Evolutionary conservation across 2,329 filamentous ascomycete species (phyloP), one percentile per base, ranked within the genome.

Genomic region (Trichothecium roseum): DNA sequence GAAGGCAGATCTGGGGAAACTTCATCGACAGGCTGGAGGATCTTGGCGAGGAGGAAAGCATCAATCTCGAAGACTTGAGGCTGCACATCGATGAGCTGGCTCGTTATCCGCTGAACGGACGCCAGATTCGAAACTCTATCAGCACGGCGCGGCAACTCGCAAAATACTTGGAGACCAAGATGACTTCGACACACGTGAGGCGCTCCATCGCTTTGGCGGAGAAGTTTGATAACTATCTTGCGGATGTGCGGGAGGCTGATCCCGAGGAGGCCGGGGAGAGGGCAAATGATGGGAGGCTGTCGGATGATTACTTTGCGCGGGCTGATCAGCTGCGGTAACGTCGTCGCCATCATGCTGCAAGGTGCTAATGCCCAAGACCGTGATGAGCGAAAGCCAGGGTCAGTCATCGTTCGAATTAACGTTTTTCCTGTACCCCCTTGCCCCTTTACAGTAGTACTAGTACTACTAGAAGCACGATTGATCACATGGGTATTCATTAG

Each of bases 121-220:
- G 59, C 3, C 55, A 66, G 46, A 64, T 66, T 15, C 53, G 62
- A 17, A 66, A 65, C 35, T 41, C 42, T 1, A 45, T 57, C 7
- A 48, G 47, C 1, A 51, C 49, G 1, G 46, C 51, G 1, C 45
- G 53, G n/a, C 52, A 51, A 34, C 37, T 48, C 1, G 47, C 46
- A 12, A 5, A 15, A 12, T 32, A 14, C 15, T 12, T 12, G 8
- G n/a, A 17, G 17, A 12, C 15, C 12, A 14, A n/a, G 12, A 15
- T 32, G 30, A 12, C 14, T 12, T 14, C 13, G 12, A n/a, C 7
- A 7, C 30, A 32, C 30, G 15, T 32, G 17, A 14, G 18, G 30
- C n/a, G 13, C 16, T n/a, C 18, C 15, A 32, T 30, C 9, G 10
- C 8, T 15, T n/a, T 15, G 30, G 13, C 17, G 10, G 10, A 16